phyloP scores from a whole-genome alignment of 352 stramenopile genomes.

The Thalassiosira ordinaria region DNA sequence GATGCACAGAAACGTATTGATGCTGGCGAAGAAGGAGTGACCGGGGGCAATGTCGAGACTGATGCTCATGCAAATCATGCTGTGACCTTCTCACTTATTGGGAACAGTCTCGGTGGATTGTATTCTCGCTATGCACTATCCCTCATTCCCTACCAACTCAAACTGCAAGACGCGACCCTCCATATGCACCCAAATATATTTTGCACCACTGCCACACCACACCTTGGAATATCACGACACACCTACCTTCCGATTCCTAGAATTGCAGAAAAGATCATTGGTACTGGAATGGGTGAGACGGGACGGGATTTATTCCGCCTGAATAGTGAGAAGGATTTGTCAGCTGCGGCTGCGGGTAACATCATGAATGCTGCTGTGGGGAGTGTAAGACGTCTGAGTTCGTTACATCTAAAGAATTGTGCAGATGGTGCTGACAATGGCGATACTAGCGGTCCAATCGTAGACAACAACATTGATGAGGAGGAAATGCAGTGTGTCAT shows the following conservation, averaged over 20 bases:
- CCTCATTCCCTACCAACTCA: conserved; percentile 58
- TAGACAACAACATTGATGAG: not conserved
- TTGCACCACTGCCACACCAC: conserved; percentile 79
- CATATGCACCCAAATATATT: conserved; percentile 73
- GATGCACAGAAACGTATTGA: conserved; percentile 14
- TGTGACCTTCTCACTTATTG: conserved; percentile 53
- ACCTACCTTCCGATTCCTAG: conserved; percentile 77
- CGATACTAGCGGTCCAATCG: not conserved
- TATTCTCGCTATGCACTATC: conserved; percentile 63
- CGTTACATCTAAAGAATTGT: not conserved
- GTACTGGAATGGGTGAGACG: conserved; percentile 62
- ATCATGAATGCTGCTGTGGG: conserved; percentile 2
- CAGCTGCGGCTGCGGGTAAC: not conserved
- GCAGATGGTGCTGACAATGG: conserved; percentile 1
- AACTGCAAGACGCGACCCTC: conserved; percentile 11
- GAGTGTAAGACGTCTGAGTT: conserved; percentile 5
- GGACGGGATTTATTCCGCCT: conserved; percentile 71
- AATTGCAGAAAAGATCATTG: conserved; percentile 74
- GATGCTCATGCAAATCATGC: conserved; percentile 13
- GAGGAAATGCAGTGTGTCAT: conserved; percentile 50
- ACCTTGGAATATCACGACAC: conserved; percentile 74
- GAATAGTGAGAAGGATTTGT: conserved; percentile 26
- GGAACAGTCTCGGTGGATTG: conserved; percentile 58
- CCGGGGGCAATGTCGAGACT: not conserved
- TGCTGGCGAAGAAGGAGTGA: not conserved